Evolutionary conservation across 164 flowering plant genomes (phyloP).

Genomic region (Umbellularia californica): DNA sequence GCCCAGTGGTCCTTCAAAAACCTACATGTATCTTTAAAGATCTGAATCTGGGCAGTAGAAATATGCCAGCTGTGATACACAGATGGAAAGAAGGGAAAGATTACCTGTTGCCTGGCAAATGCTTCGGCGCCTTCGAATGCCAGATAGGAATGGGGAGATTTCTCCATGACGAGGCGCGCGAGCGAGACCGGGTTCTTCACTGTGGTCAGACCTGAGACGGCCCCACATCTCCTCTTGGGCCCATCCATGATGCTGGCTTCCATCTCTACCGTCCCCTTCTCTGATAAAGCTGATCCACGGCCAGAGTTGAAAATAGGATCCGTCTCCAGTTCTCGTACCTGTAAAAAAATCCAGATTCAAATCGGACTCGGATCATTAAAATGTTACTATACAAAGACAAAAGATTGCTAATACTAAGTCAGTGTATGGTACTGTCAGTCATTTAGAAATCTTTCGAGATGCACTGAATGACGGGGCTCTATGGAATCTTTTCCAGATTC

Average conservation of each 20-base stretch:
- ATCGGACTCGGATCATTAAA: background rate
- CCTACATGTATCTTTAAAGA: no score
- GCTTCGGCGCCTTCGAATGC: conserved; percentile 91
- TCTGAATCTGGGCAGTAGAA: no score
- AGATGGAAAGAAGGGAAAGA: background rate
- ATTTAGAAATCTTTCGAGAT: no score
- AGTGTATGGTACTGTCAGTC: no score
- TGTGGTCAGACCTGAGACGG: conserved; percentile 86
- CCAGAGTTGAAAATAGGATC: conserved; percentile 94
- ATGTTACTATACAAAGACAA: no score
- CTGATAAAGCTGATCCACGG: conserved; percentile 91
- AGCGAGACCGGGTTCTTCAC: conserved; percentile 92
- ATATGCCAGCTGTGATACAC: no score
- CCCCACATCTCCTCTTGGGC: conserved; percentile 67
- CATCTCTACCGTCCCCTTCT: conserved; percentile 93
- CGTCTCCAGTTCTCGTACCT: conserved; percentile 84
- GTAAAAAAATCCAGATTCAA: background rate
- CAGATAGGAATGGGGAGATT: conserved; percentile 91
- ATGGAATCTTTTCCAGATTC: background rate
- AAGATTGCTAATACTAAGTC: no score
- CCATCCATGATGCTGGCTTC: conserved; percentile 99
- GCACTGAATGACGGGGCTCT: no score
- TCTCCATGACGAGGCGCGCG: conserved; percentile 96
- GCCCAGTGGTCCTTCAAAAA: no score
- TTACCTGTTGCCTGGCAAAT: conserved; percentile 76